A percentile compares a stretch with the other conserved stretches of the same genome.
Conservation (phyloP, 1,284 basidiomycete genomes). For the Stereum hirsutum region DNA sequence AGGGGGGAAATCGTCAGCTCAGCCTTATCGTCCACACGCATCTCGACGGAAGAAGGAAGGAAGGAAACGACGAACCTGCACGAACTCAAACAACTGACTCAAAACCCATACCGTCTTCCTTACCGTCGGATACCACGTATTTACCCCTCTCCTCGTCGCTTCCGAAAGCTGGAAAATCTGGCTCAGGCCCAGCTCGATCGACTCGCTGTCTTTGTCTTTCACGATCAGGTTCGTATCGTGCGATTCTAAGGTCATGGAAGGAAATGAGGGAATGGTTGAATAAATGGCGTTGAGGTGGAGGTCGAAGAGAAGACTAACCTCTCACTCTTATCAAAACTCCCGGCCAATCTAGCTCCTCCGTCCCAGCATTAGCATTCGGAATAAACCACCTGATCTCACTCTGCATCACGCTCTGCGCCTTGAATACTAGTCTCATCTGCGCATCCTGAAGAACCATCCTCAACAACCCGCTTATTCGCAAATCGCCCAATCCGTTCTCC, state of each 20-base stretch:
- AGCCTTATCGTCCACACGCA: no score
- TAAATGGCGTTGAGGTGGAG: neutral
- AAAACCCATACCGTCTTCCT: conserved; percentile 83
- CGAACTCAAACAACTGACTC: conserved; percentile 80
- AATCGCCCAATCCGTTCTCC: no score
- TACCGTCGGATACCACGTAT: conserved; percentile 86
- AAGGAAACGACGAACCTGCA: conserved; percentile 69
- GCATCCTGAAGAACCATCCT: conserved; percentile 90
- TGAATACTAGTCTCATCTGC: conserved; percentile 89
- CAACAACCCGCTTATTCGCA: conserved; percentile 68
- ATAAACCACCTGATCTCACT: conserved; percentile 78
- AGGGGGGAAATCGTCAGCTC: no score
- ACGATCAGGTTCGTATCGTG: conserved; percentile 24
- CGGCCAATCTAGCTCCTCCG: conserved; percentile 80
- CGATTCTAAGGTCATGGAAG: conserved; percentile 35
- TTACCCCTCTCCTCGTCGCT: conserved; percentile 62
- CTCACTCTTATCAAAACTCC: no score
- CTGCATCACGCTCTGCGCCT: conserved; percentile 85
- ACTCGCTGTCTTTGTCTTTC: conserved; percentile 62
- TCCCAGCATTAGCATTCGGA: no score
- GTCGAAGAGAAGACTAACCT: no score
- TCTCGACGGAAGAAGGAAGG: no score
- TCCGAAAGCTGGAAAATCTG: conserved; percentile 66
- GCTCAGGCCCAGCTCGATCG: no score
- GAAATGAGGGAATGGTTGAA: conserved; percentile 15